Evolutionary conservation across 148 eudicot species (phyloP).

Genomic region (Chenopodium formosanum): DNA sequence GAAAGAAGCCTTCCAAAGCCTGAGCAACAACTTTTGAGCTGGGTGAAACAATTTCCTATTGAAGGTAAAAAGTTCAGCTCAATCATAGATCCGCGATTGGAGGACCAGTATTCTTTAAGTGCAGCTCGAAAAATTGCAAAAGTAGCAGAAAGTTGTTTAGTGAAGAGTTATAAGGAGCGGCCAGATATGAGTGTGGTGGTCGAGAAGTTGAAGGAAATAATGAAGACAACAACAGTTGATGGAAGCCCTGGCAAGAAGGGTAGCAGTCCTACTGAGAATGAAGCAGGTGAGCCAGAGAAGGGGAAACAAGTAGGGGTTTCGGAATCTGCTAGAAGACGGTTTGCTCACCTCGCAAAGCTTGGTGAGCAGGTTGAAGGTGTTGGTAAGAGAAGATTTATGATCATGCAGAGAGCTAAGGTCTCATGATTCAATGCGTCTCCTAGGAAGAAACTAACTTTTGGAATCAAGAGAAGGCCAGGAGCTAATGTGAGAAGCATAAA

Average conservation of each 20-base stretch:
- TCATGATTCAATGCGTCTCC: slow-evolving; percentile 8
- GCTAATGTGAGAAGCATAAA: neutral
- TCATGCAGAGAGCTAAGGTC: slow-evolving; percentile 68
- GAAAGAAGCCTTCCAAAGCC: slow-evolving; percentile 60
- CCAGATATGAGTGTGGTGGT: slow-evolving; percentile 83
- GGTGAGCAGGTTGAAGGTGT: slow-evolving; percentile 66
- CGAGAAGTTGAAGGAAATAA: slow-evolving; percentile 50
- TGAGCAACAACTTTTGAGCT: slow-evolving; percentile 65
- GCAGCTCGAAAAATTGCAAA: slow-evolving; percentile 66
- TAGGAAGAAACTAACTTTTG: neutral
- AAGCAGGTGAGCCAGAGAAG: slow-evolving; percentile 28
- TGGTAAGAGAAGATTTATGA: slow-evolving; percentile 50
- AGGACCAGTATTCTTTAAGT: slow-evolving; percentile 44
- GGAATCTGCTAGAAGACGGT: slow-evolving; percentile 52
- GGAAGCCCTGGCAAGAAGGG: slow-evolving; percentile 33
- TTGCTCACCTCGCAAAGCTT: slow-evolving; percentile 67
- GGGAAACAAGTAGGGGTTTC: slow-evolving; percentile 25
- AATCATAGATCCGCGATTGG: slow-evolving; percentile 67
- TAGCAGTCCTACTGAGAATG: slow-evolving; percentile 30
- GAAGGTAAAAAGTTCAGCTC: slow-evolving; percentile 53
- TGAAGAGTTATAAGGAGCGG: slow-evolving; percentile 58
- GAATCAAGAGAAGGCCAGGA: neutral
- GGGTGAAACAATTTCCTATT: slow-evolving; percentile 65
- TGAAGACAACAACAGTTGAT: slow-evolving; percentile 26
- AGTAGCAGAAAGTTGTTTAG: slow-evolving; percentile 63